Evolutionary conservation across 768 basidiomycete species (phyloP).

Genomic region (Pleurotus tuoliensis): DNA sequence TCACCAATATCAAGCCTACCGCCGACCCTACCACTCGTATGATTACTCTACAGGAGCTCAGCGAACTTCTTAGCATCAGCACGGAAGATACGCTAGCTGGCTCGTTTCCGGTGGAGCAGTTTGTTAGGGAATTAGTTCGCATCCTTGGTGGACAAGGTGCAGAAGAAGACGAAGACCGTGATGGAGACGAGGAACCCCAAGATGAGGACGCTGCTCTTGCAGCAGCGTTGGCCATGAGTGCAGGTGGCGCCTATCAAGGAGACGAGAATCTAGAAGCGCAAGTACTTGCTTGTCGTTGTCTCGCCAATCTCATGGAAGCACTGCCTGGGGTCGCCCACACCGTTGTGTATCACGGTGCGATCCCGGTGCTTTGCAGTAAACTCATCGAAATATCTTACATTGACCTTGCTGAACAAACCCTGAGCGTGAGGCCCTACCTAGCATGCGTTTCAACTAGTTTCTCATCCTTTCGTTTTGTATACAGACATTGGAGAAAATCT

Average conservation of each 20-base stretch:
- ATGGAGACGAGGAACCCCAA: slow-evolving; percentile 62
- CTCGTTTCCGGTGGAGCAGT: slow-evolving; percentile 92
- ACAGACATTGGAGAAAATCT: slow-evolving; percentile 97
- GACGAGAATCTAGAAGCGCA: slow-evolving; percentile 92
- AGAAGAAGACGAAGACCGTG: slow-evolving; percentile 73
- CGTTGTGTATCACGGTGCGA: slow-evolving; percentile 97
- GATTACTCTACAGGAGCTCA: slow-evolving; percentile 88
- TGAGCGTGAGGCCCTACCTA: slow-evolving; percentile 68
- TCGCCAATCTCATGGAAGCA: slow-evolving; percentile 99
- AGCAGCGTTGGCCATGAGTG: slow-evolving; percentile 81
- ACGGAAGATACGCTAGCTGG: slow-evolving; percentile 96
- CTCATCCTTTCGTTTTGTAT: background rate
- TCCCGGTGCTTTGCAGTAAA: slow-evolving; percentile 96
- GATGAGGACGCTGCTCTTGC: slow-evolving; percentile 89
- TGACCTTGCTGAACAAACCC: slow-evolving; percentile 95
- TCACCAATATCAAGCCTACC: slow-evolving; percentile 81
- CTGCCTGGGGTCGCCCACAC: slow-evolving; percentile 96
- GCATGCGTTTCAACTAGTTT: slow-evolving; percentile 12
- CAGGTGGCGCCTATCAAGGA: slow-evolving; percentile 62
- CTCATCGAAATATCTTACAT: slow-evolving; percentile 96
- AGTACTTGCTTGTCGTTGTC: slow-evolving; percentile 91
- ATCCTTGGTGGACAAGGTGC: slow-evolving; percentile 81
- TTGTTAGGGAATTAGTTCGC: slow-evolving; percentile 86
- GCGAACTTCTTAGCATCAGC: slow-evolving; percentile 91
- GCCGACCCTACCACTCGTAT: slow-evolving; percentile 85